phyloP scores from a whole-genome alignment of 2,329 filamentous ascomycete genomes.

The Ophiostoma sp. region DNA sequence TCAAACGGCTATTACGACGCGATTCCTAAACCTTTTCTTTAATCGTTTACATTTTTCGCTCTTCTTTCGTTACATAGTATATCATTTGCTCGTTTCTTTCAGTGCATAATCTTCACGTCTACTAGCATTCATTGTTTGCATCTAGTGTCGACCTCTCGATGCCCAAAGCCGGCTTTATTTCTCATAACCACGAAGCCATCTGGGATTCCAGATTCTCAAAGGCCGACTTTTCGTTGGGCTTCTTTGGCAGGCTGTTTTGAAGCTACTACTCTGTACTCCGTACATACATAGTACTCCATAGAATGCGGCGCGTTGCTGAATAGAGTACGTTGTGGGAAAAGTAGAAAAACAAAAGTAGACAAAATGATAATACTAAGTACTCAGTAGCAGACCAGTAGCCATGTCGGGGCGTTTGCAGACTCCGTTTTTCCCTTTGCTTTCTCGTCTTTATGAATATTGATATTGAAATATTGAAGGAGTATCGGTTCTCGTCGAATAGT shows the following conservation, averaged over 20 bases:
- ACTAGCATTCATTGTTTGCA: not conserved
- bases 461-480: not conserved
- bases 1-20: not conserved
- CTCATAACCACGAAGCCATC: not conserved
- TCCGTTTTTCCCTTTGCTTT: not conserved
- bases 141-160: not conserved
- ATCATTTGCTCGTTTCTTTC: not conserved
- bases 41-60: too few relatives aligned
- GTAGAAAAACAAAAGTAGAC: not conserved
- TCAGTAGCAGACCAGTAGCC: not conserved
- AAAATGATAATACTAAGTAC: not conserved
- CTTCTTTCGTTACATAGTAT: too few relatives aligned
- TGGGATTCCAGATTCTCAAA: not conserved
- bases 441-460: not conserved
- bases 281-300: too few relatives aligned
- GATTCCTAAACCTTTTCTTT: not conserved
- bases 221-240: too few relatives aligned
- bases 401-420: not conserved
- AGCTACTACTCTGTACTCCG: not conserved
- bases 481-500: not conserved
- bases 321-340: not conserved
- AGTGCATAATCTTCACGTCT: not conserved
- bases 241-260: not conserved
- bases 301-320: conserved; percentile 4
- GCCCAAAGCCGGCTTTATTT: not conserved